Evolutionary conservation across 176 grass and related monocot genomes (phyloP).

Genomic region (Guadua angustifolia): DNA sequence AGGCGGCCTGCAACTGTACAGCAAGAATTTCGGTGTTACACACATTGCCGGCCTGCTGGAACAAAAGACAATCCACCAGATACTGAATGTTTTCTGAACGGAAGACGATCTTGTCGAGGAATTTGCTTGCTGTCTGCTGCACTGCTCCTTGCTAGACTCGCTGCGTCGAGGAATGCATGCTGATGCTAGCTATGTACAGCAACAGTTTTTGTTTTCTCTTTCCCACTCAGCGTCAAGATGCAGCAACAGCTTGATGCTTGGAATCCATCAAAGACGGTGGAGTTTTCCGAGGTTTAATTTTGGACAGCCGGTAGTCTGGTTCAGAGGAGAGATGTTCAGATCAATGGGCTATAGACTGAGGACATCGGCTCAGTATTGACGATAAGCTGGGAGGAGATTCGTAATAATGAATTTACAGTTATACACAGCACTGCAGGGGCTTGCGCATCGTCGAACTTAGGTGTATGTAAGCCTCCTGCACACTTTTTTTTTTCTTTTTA

Average conservation of each 20-base stretch:
- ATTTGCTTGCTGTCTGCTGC: background rate
- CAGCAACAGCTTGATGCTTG: background rate
- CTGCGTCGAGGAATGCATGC: background rate
- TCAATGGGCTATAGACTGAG: too few species aligned
- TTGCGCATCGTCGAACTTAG: too few species aligned
- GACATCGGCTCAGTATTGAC: too few species aligned
- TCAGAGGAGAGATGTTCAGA: background rate
- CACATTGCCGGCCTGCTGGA: background rate
- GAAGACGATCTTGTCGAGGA: background rate
- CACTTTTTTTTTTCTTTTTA: too few species aligned
- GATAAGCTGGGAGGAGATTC: too few species aligned
- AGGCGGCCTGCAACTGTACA: background rate
- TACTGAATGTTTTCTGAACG: background rate
- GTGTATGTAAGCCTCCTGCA: too few species aligned
- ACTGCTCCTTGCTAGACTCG: background rate
- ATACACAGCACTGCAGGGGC: too few species aligned
- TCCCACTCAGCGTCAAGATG: too few species aligned
- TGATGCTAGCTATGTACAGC: background rate
- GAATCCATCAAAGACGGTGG: background rate
- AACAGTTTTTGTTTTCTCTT: background rate
- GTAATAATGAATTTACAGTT: too few species aligned
- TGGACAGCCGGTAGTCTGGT: background rate
- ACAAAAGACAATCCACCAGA: background rate
- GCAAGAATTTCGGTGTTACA: background rate
- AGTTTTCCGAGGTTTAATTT: background rate